These are phyloP conservation scores for Dovyalis caffra DNA, from an alignment of 345 rosid species.

Conservation along the genomic window DNA sequence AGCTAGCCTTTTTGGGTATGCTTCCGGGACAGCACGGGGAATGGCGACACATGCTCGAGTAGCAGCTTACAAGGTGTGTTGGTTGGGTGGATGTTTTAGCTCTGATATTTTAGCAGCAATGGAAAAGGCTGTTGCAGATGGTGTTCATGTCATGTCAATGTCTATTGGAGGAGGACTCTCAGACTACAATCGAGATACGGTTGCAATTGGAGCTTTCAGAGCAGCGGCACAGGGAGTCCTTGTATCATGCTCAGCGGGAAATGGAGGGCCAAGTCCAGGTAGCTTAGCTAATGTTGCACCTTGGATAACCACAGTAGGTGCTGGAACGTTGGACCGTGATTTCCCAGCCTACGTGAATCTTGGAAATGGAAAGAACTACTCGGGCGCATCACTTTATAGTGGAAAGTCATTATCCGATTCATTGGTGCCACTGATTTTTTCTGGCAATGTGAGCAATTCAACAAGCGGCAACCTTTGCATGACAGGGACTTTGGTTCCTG, in stretches of 20 bases:
- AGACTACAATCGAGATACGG: constrained; percentile 21
- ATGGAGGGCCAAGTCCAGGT: constrained; percentile 22
- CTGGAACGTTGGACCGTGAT: constrained; percentile 29
- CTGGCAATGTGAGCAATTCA: constrained; percentile 16
- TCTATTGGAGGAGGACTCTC: constrained; percentile 26
- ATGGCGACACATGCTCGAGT: constrained; percentile 31
- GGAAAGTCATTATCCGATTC: constrained; percentile 13
- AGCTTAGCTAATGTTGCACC: constrained; percentile 30
- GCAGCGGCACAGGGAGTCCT: constrained; percentile 21
- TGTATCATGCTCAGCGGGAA: constrained; percentile 31
- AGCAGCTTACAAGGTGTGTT: constrained; percentile 28
- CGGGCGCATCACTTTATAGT: constrained; percentile 25
- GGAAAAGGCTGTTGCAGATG: constrained; percentile 26
- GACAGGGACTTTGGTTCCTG: constrained; percentile 20
- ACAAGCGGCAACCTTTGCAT: constrained; percentile 11
- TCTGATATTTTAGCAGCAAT: constrained; percentile 26
- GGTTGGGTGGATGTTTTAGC: constrained; percentile 31
- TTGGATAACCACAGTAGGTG: constrained; percentile 33
- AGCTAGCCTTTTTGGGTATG: constrained; percentile 33
- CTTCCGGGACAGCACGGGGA: constrained; percentile 28
- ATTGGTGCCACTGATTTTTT: constrained; percentile 15
- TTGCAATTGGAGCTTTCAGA: constrained; percentile 27
- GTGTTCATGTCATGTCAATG: constrained; percentile 26
- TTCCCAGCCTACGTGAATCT: constrained; percentile 25
- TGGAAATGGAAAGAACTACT: constrained; percentile 18